These are phyloP conservation scores for Kitagawia praeruptora DNA, from an alignment of 129 eudicot species.

Conservation along the genomic window DNA sequence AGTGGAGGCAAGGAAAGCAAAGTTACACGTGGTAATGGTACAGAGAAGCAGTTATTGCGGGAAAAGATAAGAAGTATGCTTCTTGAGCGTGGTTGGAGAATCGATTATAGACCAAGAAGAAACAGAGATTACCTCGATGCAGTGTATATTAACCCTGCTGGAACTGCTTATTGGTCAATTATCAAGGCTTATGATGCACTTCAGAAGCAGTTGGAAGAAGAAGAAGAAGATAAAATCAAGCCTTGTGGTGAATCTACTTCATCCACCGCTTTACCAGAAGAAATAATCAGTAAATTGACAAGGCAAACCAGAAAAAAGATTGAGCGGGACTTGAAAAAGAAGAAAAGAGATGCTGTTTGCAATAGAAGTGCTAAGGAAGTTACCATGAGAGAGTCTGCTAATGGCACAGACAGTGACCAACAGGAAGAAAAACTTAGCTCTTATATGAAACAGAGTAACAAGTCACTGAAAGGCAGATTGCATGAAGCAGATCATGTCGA, in stretches of 20 bases:
- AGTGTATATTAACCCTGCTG: conserved; percentile 79
- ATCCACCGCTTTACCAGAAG: conserved; percentile 68
- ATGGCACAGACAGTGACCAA: conserved; percentile 30
- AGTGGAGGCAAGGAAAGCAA: conserved; percentile 56
- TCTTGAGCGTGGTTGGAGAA: conserved; percentile 77
- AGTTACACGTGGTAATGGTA: conserved; percentile 81
- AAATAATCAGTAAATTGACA: conserved; percentile 69
- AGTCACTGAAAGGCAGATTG: conserved; percentile 30
- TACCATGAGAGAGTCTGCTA: conserved; percentile 27
- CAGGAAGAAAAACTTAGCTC: conserved; percentile 33
- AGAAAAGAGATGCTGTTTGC: conserved; percentile 50
- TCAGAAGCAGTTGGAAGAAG: conserved; percentile 66
- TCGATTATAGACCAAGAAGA: conserved; percentile 94
- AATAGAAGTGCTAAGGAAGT: conserved; percentile 30
- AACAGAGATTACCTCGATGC: conserved; percentile 94
- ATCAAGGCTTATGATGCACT: conserved; percentile 94
- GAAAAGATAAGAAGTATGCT: conserved; percentile 89
- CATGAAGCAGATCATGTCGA: conserved; percentile 27
- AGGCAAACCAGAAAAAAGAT: conserved; percentile 88
- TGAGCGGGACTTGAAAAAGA: conserved; percentile 70
- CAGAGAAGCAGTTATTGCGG: conserved; percentile 79
- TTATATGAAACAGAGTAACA: conserved; percentile 36
- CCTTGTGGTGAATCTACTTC: conserved; percentile 33
- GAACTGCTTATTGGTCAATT: conserved; percentile 97
- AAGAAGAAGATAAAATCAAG: conserved; percentile 36